Percentiles rank a stretch among this genome's conserved stretches.
These are phyloP conservation scores for Botrytis elliptica DNA, from an alignment of 2,329 filamentous ascomycete species.

Conservation along the genomic window DNA sequence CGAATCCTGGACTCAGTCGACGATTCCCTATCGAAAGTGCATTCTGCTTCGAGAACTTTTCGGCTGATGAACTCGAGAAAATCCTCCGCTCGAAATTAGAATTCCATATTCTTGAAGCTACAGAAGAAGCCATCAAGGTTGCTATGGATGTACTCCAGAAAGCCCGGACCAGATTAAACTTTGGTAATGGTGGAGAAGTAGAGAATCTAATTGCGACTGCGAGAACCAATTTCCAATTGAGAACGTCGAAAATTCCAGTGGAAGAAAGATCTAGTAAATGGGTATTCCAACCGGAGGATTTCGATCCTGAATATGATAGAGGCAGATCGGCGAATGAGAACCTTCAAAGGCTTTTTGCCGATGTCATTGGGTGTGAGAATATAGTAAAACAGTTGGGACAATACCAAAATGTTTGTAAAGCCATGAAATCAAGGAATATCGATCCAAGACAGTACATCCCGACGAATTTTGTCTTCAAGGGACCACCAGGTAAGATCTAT, in stretches of 20 bases:
- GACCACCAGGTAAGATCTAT: slow-evolving; percentile 41
- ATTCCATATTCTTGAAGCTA: slow-evolving; percentile 45
- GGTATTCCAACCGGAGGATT: slow-evolving; percentile 43
- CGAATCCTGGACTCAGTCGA: slow-evolving; percentile 65
- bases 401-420: slow-evolving; percentile 47
- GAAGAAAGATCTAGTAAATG: slow-evolving; percentile 28
- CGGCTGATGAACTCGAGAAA: slow-evolving; percentile 52
- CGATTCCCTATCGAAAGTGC: slow-evolving; percentile 63
- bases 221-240: slow-evolving; percentile 48
- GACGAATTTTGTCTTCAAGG: slow-evolving; percentile 56
- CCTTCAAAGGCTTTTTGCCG: slow-evolving; percentile 47
- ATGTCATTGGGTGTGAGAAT: slow-evolving; percentile 50
- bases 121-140: slow-evolving; percentile 46
- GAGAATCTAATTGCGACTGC: slow-evolving; percentile 58
- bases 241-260: slow-evolving; percentile 33
- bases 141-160: slow-evolving; percentile 59
- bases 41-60: slow-evolving; percentile 69
- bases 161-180: slow-evolving; percentile 60
- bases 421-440: slow-evolving; percentile 45
- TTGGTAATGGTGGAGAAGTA: slow-evolving; percentile 72
- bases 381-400: slow-evolving; percentile 48
- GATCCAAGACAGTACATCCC: slow-evolving; percentile 52
- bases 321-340: slow-evolving; percentile 43
- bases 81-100: slow-evolving; percentile 52
- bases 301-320: slow-evolving; percentile 52